These are phyloP conservation scores for Diaporthe sp. DNA, from an alignment of 2,329 filamentous ascomycete species.

Conservation along the genomic window DNA sequence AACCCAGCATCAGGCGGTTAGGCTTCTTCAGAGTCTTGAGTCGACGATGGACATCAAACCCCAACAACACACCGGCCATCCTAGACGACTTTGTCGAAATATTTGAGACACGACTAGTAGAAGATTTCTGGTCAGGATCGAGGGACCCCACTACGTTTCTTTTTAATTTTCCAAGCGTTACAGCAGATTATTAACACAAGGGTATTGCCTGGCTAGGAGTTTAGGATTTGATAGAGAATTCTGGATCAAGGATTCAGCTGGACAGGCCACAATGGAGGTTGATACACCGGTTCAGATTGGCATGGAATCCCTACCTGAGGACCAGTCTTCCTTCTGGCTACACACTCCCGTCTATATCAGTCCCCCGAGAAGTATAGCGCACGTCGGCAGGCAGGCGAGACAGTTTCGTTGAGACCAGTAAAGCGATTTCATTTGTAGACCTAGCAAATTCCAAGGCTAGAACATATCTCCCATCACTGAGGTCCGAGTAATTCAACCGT, in stretches of 20 bases:
- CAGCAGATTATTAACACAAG: neutral
- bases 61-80: neutral
- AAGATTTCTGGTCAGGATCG: neutral
- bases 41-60: neutral
- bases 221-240: neutral
- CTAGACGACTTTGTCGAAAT: neutral
- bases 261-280: neutral
- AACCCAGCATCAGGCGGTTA: neutral
- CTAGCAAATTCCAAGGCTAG: neutral
- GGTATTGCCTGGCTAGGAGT: slow-evolving; percentile 7
- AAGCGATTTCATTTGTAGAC: neutral
- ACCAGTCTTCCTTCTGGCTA: neutral
- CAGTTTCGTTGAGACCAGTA: neutral
- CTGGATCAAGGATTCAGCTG: neutral
- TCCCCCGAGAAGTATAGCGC: neutral
- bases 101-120: neutral
- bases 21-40: neutral
- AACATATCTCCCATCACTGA: neutral
- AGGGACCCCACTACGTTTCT: neutral
- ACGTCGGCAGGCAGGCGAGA: neutral
- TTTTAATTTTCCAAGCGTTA: neutral
- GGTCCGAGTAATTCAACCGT: neutral
- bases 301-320: neutral
- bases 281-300: neutral
- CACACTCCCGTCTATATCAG: neutral